Evolutionary conservation across 2,329 filamentous ascomycete genomes (phyloP), one percentile per base, ranked within the genome.

Genomic region (Colletotrichum viniferum): DNA sequence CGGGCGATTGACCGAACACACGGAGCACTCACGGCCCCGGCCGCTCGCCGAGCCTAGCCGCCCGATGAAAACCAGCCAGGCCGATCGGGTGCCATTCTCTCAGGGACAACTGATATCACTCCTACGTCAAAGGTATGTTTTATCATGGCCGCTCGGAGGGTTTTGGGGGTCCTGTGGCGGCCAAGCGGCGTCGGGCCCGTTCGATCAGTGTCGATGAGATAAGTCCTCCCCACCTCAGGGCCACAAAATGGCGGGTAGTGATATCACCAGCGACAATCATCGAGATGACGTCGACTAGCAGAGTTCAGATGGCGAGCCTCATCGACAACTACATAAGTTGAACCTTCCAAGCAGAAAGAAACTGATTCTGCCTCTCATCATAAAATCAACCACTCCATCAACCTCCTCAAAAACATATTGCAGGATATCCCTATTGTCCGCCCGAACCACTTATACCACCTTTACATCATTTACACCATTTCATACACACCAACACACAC

Each of bases 161-260:
- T n/a, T 64, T 58, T 43, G n/a, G 56, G 21, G 64, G 21, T 24
- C 62, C 28, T 60, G 34, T 68, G 64, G 70, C 70, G 64, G 52
- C 58, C 48, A 56, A 24, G 56, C 48, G 69, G 30, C 69, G 48
- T 60, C 64, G 12, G 56, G 34, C n/a, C 43, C 56, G 34, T 75
- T 73, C 69, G 63, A 76, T 76, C 63, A 28, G 63, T 69, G 61
- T 71, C 73, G 73, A 76, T 76, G 73, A 73, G 64, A 64, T 64
- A 48, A 69, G 52, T 69, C 18, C 24, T 73, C 63, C 69, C 38
- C 73, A 64, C 70, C 72, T 13, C 24, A 63, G 73, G 63, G 73
- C 73, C 73, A 76, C 73, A 76, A 60, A 73, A 68, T 65, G 73
- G 73, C 73, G 73, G 73, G 64, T 73, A 66, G 70, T 76, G 73